Evolutionary conservation across 495 filamentous ascomycete genomes (phyloP), one percentile per base, ranked within the genome.

Genomic region (Podospora anserina): DNA sequence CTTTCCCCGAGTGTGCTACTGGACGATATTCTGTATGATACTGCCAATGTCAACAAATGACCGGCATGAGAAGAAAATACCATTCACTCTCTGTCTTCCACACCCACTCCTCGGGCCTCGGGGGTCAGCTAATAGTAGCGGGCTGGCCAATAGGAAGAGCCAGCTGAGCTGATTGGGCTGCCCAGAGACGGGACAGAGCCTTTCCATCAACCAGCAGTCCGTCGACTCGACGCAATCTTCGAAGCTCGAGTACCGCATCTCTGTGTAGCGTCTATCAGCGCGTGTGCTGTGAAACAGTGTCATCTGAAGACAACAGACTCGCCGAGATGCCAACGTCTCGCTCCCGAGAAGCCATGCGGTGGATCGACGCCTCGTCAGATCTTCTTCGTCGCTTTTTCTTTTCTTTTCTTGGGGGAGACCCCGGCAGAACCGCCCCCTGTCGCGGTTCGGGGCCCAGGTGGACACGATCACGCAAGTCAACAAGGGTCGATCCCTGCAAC

Each of bases 391-490:
- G 49, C 49, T 19, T 44, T 53, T 58, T 59, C 15, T 44, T 53
- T 61, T 18, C 39, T 49, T 49, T 49, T 49, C 39, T 49, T 49
- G 39, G 39, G 39, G 9, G 39, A 58, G 11, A 58, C 55, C 55
- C 54, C 15, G 2, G 30, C 28, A 56, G 34, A 32, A 20, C 11
- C 18, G 13, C 28, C 56, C 67, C 57, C 7, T 58, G 57, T 57
- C 23, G 19, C 26, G 30, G 19, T 18, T 18, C 34, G 32, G 62
- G 63, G 63, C 56, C 56, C 27, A 54, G 67, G 7, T n/a, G 64
- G 54, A 59, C 64, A 66, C 19, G 53, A 66, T 66, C 67, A 61
- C 67, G 54, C 64, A 63, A 34, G 61, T n/a, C 32, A 49, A 49
- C 61, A 63, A 63, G 61, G 61, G 61, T 39, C 13, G 20, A 59